Evolutionary conservation across 176 grass and related monocot genomes (phyloP).

Genomic region (Lolium multiflorum): DNA sequence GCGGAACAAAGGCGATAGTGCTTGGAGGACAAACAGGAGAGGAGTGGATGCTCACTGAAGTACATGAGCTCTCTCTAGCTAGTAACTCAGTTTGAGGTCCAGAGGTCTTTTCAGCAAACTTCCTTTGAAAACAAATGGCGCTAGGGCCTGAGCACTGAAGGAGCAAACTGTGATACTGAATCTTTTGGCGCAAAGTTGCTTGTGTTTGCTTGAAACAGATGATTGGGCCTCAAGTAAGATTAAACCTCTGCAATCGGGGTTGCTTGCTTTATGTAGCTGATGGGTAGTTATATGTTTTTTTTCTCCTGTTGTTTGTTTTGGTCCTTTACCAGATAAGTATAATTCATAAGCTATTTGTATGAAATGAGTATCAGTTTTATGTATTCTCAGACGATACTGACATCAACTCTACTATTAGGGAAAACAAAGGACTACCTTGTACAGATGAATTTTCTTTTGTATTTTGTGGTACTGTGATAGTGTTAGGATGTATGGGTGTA

Average conservation of each 20-base stretch:
- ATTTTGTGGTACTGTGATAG: conserved; percentile 14
- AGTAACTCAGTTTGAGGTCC: conserved; percentile 52
- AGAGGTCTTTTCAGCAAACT: conserved; percentile 1
- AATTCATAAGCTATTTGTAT: conserved; percentile 52
- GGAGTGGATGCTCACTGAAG: conserved; percentile 94
- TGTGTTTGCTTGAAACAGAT: conserved; percentile 39
- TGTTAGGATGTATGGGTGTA: conserved; percentile 7
- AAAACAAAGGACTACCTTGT: conserved; percentile 37
- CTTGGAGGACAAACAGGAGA: conserved; percentile 94
- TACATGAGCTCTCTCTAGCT: conserved; percentile 82
- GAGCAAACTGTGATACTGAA: conserved; percentile 1
- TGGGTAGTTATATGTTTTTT: conserved; percentile 47
- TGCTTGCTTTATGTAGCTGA: conserved; percentile 41
- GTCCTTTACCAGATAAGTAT: conserved; percentile 48
- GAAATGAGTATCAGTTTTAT: conserved; percentile 45
- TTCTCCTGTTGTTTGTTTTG: conserved; percentile 46
- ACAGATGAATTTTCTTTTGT: conserved; percentile 45
- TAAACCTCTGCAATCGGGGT: conserved; percentile 14
- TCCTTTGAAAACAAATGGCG: conserved; percentile 6
- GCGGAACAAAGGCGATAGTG: conserved; percentile 86
- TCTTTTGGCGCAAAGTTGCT: conserved; percentile 18
- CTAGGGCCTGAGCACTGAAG: not conserved
- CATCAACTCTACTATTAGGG: conserved; percentile 48
- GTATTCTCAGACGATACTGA: conserved; percentile 47
- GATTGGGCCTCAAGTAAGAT: conserved; percentile 17